Evolutionary conservation across 169 alveolate species (phyloP), one percentile per base, ranked within the genome.

Genomic region (Sarcocystis neurona): DNA sequence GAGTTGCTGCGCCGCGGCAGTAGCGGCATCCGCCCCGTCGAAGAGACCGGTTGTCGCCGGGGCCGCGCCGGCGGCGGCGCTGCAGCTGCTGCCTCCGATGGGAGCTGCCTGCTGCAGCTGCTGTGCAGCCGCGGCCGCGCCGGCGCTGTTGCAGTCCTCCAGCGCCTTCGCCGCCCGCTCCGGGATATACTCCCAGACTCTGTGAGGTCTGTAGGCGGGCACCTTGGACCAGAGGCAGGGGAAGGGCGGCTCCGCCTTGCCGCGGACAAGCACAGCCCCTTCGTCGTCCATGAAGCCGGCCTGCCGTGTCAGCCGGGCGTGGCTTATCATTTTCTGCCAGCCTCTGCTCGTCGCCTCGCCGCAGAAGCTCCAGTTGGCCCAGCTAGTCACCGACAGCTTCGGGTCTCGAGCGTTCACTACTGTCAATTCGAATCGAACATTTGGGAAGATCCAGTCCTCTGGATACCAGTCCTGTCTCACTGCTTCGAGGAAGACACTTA

Each of bases 291-390:
- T 92, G 91, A 96, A 96, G 32, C 98, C 98, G 10, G 96, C 88
- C 39, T 97, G 93, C 82, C 93, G 95, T 37, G 96, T 96, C 50
- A 96, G 94, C 34, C 97, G 86, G n/a, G 95, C 94, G 88, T 96
- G 98, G 43, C 95, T 92, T 50, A 96, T 94, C 98, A 96, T 96
- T 91, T 96, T 96, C 89, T 96, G 98, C 98, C 98, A 96, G 53
- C 98, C 98, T 30, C 98, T 85, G 44, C 97, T 93, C 75, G 97
- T 93, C 68, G 98, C 97, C 32, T 88, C 92, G 47, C 46, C 56
- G 41, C 96, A 91, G 93, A 96, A 96, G 34, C 97, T 95, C 98
- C 98, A 96, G 88, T 96, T 97, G 46, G 98, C 98, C 98, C 98
- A 96, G 39, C 97, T 95, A 32, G 98, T 96, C 47, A 96, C 97